Conservation (phyloP, 2,329 filamentous ascomycete species). For the Colletotrichum sp. region DNA sequence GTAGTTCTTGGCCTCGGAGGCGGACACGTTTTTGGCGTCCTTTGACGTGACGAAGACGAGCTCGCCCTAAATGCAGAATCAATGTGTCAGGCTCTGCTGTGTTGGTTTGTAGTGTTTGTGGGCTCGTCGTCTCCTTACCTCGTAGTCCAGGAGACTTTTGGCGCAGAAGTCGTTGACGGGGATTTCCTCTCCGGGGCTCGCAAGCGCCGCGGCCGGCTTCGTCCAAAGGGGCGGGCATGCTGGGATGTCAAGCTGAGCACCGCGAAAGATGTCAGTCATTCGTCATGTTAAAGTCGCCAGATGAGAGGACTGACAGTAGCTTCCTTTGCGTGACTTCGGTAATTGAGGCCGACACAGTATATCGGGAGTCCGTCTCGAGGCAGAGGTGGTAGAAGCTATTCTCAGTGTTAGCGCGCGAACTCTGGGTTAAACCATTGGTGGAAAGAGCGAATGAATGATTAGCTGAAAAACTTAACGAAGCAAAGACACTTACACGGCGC, state of each 20-base stretch:
- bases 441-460: not conserved
- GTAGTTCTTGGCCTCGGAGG: constrained; percentile 52
- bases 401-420: not conserved
- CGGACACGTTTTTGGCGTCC: constrained; percentile 50
- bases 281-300: not conserved
- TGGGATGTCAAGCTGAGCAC: not conserved
- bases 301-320: not conserved
- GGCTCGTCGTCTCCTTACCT: not conserved
- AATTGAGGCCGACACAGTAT: not conserved
- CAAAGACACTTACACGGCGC: not conserved
- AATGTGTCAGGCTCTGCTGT: not conserved
- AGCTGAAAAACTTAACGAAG: not conserved
- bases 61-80: not conserved
- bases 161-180: not conserved
- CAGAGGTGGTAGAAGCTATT: not conserved
- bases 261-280: not conserved
- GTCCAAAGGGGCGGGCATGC: not conserved
- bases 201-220: not conserved
- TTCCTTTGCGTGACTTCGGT: not conserved
- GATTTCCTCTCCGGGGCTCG: not conserved
- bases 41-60: constrained; percentile 30
- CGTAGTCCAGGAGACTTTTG: not conserved
- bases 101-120: accelerated
- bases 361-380: not conserved
- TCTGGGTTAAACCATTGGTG: not conserved